phyloP scores from a whole-genome alignment of 768 basidiomycete species.

The Rickenella mellea region DNA sequence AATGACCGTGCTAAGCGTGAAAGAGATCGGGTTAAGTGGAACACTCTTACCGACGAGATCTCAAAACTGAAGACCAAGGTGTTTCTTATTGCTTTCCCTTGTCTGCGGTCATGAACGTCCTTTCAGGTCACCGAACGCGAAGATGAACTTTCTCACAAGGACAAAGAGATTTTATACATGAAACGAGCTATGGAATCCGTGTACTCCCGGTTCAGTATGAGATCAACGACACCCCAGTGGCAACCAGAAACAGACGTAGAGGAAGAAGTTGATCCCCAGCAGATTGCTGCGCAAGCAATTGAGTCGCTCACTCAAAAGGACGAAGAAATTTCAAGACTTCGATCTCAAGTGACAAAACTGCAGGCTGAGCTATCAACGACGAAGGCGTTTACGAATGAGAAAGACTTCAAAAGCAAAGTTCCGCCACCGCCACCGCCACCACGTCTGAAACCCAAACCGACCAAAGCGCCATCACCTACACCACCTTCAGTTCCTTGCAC shows the following conservation, averaged over 20 bases:
- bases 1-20: constrained; percentile 70
- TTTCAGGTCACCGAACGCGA: constrained; percentile 48
- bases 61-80: constrained; percentile 63
- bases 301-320: constrained; percentile 64
- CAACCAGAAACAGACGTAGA: constrained; percentile 43
- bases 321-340: constrained; percentile 46
- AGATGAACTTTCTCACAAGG: constrained; percentile 34
- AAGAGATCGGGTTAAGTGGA: constrained; percentile 66
- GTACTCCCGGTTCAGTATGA: constrained; percentile 65
- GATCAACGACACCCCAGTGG: no score
- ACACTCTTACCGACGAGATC: constrained; percentile 65
- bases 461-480: constrained; percentile 8
- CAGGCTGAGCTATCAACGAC: constrained; percentile 37
- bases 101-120: constrained; percentile 1
- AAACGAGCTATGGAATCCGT: constrained; percentile 85
- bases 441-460: constrained; percentile 25
- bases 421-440: constrained; percentile 57
- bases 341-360: constrained; percentile 37
- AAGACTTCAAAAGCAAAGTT: constrained; percentile 60
- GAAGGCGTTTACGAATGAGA: constrained; percentile 49
- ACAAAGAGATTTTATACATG: constrained; percentile 68
- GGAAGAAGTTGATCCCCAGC: constrained; percentile 50
- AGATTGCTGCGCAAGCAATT: constrained; percentile 63
- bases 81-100: neutral
- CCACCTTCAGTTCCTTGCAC: constrained; percentile 8